Evolutionary conservation across 2,329 filamentous ascomycete genomes (phyloP), one percentile per base, ranked within the genome.

Genomic region (Thielaviopsis cerberus): DNA sequence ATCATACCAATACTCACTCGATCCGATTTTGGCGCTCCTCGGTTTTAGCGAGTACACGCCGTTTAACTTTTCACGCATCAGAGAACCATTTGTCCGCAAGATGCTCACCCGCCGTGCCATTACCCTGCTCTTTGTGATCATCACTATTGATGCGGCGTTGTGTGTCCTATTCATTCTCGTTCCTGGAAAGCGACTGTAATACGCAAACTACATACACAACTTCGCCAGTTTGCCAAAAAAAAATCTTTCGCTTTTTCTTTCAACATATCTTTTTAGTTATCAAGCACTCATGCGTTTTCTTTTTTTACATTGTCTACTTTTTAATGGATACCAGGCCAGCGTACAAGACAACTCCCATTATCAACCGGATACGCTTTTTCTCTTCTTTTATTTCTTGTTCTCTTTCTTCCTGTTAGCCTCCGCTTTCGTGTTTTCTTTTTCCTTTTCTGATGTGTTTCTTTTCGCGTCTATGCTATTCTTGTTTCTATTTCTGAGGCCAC

Each of bases 11-110:
- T 98, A 97, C 72, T 89, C 88, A 63, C 81, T 98, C 55, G 92
- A 98, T 66, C 91, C 94, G 0, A 75, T 95, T 62, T 81, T 97
- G 69, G 92, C 89, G 4, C 77, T 97, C 22, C 69, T 86, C n/a
- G 90, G 91, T 37, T 85, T 83, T 69, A 96, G 90, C 73, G 94
- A 98, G 73, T 96, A 97, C 72, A 96, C 91, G 0, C 89, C 94
- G 55, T 90, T 96, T 76, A 86, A 83, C 70, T 96, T 94, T 74
- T 85, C 86, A 24, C 80, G 81, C 48, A 88, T 97, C 62, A 82
- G 86, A 58, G 92, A 98, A 70, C 87, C 89, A 0, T 98, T 92
- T 67, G 86, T 98, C 58, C 85, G 88, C 63, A 86, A 82, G 66
- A 81, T 97, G 22, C 78, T 98, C 58, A 82, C 81, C 63, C 90